These are phyloP conservation scores for Clonostachys rosea DNA, from an alignment of 2,329 filamentous ascomycete genomes.

Conservation along the genomic window DNA sequence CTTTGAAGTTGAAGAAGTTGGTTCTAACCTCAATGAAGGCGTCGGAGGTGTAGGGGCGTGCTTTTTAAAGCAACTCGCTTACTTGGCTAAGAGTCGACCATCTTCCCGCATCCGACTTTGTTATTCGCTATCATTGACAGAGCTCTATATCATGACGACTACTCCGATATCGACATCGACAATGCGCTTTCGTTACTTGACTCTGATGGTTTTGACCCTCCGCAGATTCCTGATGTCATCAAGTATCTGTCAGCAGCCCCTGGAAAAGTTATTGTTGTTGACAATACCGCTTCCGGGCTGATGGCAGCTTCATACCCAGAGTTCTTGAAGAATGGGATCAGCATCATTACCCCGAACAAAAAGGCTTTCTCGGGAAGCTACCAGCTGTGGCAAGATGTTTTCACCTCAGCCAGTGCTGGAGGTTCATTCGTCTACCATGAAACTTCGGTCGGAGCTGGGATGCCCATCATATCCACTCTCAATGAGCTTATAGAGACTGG, in stretches of 20 bases:
- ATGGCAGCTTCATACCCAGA: slow-evolving; percentile 79
- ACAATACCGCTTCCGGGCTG: slow-evolving; percentile 91
- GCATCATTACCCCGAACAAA: slow-evolving; percentile 95
- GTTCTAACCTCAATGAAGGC: slow-evolving; percentile 44
- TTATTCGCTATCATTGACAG: slow-evolving; percentile 83
- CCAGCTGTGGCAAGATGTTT: slow-evolving; percentile 83
- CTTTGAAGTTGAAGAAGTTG: not conserved
- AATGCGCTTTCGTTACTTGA: slow-evolving; percentile 37
- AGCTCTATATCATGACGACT: slow-evolving; percentile 70
- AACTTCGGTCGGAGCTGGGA: slow-evolving; percentile 86
- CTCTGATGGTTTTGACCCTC: slow-evolving; percentile 59
- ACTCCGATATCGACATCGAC: slow-evolving; percentile 60
- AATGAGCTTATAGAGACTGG: slow-evolving; percentile 94
- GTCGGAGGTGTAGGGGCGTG: slow-evolving; percentile 89
- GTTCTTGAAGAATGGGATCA: slow-evolving; percentile 78
- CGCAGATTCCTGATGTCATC: slow-evolving; percentile 64
- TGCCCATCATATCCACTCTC: slow-evolving; percentile 89
- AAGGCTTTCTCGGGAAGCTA: slow-evolving; percentile 88
- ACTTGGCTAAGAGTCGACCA: slow-evolving; percentile 60
- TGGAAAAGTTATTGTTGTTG: slow-evolving; percentile 76
- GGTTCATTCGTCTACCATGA: slow-evolving; percentile 91
- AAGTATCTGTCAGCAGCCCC: slow-evolving; percentile 76
- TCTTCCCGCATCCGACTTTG: slow-evolving; percentile 70
- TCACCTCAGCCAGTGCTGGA: slow-evolving; percentile 62
- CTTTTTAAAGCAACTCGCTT: slow-evolving; percentile 79